These are phyloP conservation scores for Irpex sp. DNA, from an alignment of 1,284 basidiomycete genomes.

Conservation along the genomic window DNA sequence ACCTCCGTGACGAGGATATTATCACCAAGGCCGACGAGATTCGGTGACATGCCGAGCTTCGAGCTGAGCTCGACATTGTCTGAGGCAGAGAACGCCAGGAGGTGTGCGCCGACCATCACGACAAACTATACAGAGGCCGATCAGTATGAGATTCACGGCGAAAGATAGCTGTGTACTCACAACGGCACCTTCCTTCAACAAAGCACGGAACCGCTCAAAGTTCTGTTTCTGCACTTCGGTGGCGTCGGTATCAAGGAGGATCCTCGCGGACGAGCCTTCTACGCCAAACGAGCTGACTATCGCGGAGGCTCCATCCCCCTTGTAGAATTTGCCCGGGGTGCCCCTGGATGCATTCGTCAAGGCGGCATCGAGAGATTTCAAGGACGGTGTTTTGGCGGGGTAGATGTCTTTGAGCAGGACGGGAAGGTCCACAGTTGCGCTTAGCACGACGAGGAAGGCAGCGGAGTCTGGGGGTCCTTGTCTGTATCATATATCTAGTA, in stretches of 20 bases:
- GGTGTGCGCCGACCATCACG: constrained; percentile 21
- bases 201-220: constrained; percentile 21
- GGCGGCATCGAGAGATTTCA: constrained; percentile 15
- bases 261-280: constrained; percentile 21
- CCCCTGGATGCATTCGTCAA: constrained; percentile 11
- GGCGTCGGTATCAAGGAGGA: constrained; percentile 12
- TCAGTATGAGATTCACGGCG: background rate
- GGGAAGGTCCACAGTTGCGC: constrained; percentile 18
- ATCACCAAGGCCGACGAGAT: constrained; percentile 19
- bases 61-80: constrained; percentile 18
- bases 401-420: constrained; percentile 21
- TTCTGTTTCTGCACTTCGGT: constrained; percentile 18
- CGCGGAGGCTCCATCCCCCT: constrained; percentile 17
- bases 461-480: constrained; percentile 1
- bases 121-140: constrained; percentile 19
- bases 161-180: constrained; percentile 13
- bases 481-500: background rate
- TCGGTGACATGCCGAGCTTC: constrained; percentile 19
- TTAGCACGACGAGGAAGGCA: constrained; percentile 18
- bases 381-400: constrained; percentile 11
- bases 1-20: constrained; percentile 23
- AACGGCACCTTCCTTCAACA: constrained; percentile 19
- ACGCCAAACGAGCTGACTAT: constrained; percentile 19
- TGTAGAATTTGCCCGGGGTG: constrained; percentile 28
- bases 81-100: constrained; percentile 22